Evolutionary conservation across 2,329 filamentous ascomycete genomes (phyloP).

Genomic region (Sporothrix brunneoviolacea): DNA sequence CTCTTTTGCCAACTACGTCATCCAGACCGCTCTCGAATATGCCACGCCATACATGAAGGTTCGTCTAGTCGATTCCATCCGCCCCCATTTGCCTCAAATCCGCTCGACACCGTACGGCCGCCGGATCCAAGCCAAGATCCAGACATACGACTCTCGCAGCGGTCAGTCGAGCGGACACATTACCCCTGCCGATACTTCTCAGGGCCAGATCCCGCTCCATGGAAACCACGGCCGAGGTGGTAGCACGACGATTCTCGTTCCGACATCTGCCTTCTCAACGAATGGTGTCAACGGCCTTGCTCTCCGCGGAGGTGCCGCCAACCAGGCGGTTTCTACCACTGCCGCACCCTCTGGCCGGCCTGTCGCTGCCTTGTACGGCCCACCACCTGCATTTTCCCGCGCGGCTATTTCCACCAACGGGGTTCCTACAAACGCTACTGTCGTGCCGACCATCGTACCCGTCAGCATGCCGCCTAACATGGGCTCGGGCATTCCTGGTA

Average conservation of each 20-base stretch:
- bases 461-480: conserved; percentile 14
- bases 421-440: conserved; percentile 1
- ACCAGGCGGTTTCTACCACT: neutral
- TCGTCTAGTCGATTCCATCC: conserved; percentile 74
- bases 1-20: conserved; percentile 94
- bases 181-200: conserved; percentile 46
- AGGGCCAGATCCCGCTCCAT: conserved; percentile 48
- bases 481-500: conserved; percentile 14
- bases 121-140: conserved; percentile 85
- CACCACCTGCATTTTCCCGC: conserved; percentile 18
- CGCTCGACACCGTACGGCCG: conserved; percentile 90
- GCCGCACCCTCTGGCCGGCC: conserved; percentile 6
- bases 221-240: conserved; percentile 34
- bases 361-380: conserved; percentile 13
- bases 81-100: conserved; percentile 75
- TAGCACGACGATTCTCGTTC: conserved; percentile 31
- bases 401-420: conserved; percentile 8
- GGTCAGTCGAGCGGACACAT: conserved; percentile 40
- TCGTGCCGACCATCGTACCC: conserved; percentile 13
- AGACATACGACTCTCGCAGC: conserved; percentile 45
- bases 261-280: conserved; percentile 24
- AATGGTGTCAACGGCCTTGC: conserved; percentile 26
- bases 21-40: conserved; percentile 91
- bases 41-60: conserved; percentile 66
- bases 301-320: conserved; percentile 23